A percentile compares a stretch with the other conserved stretches of the same genome.
These are phyloP conservation scores for Cyclotella choctawhatcheeana DNA, from an alignment of 108 stramenopile genomes.

Conservation along the genomic window DNA sequence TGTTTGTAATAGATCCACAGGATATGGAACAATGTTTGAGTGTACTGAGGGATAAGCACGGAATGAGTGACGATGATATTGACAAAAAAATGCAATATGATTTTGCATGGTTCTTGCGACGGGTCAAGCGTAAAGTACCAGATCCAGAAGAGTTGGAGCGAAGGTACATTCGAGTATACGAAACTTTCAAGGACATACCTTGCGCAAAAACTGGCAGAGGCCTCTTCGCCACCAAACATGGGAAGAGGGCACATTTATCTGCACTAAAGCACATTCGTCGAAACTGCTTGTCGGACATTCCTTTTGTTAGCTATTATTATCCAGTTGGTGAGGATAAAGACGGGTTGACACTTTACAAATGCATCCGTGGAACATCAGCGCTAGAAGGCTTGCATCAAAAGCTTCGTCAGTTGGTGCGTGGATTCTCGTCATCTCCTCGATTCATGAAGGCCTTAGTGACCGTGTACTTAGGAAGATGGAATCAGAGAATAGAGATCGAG, in stretches of 20 bases:
- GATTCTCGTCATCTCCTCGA: constrained; percentile 19
- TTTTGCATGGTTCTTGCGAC: constrained; percentile 4
- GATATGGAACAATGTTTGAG: constrained; percentile 13
- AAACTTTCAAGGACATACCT: no score
- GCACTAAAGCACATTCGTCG: constrained; percentile 9
- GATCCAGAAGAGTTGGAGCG: constrained; percentile 4
- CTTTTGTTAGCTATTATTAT: constrained; percentile 13
- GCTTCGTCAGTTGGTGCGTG: constrained; percentile 15
- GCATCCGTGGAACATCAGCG: constrained; percentile 18
- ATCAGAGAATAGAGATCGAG: constrained; percentile 25
- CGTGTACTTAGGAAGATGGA: constrained; percentile 4
- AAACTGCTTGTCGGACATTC: constrained; percentile 28
- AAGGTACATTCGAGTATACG: neutral
- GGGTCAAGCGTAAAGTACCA: constrained; percentile 14
- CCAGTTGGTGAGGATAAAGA: constrained; percentile 16
- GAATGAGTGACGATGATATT: constrained; percentile 5
- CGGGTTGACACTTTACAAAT: constrained; percentile 13
- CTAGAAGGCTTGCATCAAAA: constrained; percentile 32
- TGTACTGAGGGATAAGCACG: constrained; percentile 11
- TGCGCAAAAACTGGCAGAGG: no score
- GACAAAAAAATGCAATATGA: constrained; percentile 3
- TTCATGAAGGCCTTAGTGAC: constrained; percentile 15
- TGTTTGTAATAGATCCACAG: constrained; percentile 18
- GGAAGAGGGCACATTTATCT: constrained; percentile 2
- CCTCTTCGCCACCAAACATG: constrained; percentile 1